Evolutionary conservation across 306 rosid genomes (phyloP), one percentile per base, ranked within the genome.

Genomic region (Elaeagnus macrophylla): DNA sequence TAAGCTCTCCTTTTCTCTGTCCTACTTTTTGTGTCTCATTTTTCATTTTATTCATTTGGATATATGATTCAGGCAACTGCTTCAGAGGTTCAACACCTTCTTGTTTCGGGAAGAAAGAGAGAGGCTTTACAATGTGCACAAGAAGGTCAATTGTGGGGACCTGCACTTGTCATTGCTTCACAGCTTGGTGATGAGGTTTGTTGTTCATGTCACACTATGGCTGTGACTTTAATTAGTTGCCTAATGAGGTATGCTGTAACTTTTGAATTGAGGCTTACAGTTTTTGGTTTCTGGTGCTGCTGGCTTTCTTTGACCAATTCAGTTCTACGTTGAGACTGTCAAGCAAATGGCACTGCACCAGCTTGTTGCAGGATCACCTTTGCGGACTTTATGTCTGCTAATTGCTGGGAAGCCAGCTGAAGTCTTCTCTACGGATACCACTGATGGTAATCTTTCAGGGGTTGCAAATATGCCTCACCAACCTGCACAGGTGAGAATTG

Each of bases 101-200:
- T 89, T 57, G 87, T 87, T 47, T 82, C 89, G 65, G 96, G 99
- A 19, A 82, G 83, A 72, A 91, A 82, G 82, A 82, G 44, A 75
- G 96, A 91, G 67, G 99, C 96, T 65, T 70, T 91, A 57, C 89
- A 80, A 57, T 77, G 60, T 68, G 99, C 99, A 41, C 95, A 84
- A 69, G 95, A 79, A 67, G 96, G 99, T 65, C 99, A 91, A 10
- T 64, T 91, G 79, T 91, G 99, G 99, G 99, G 99, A 47, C 99
- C 99, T 45, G 96, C 97, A 6, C 86, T 91, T 74, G 83, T 86
- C 66, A 84, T 91, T 68, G 88, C 97, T 75, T 81, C 97, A 54
- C 94, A 84, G 71, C 94, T 91, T 66, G 94, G 97, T 25, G 89
- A 86, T 18, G 79, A 86, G 94, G 97, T 86, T 56, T 54, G 79